Evolutionary conservation across 495 filamentous ascomycete species (phyloP), one percentile per base, ranked within the genome.

Genomic region (Lasiosphaeriaceae sp.): DNA sequence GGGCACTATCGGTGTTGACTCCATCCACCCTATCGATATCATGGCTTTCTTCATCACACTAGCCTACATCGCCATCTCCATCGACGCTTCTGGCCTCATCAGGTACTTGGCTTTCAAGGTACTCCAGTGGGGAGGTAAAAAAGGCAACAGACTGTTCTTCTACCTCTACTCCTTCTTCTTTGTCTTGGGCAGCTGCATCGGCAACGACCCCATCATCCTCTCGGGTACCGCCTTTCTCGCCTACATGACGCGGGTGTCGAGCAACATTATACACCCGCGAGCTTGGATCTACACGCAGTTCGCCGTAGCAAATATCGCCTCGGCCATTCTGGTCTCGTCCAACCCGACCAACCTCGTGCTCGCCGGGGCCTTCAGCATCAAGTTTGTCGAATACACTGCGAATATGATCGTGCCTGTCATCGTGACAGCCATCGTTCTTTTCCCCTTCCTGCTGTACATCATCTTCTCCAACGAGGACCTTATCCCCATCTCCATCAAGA

Each of bases 261-360:
- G 79, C 72, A 87, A 87, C 63, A 88, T 88, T 60, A 67, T 77
- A 5, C 79, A 86, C 51, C 84, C 84, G 2, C 69, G 82, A 54
- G 85, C 85, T 0, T 88, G 85, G 85, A 86, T 88, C 31, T 79
- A 80, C 58, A 78, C 79, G n/a, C 84, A 88, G 58, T 88, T 87
- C 56, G 80, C 84, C 11, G 66, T 86, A 1, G 84, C 85, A 26
- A 88, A 88, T 56, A 83, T 87, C 56, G 82, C 79, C 20, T 87
- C 85, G 2, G 83, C 84, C 11, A 85, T 87, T 52, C 73, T 88
- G 23, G 85, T 88, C 6, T 87, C 85, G 2, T 87, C 84, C 8
- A 88, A 88, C 54, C 85, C 85, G 2, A 88, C 85, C 9, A 88
- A 88, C 54, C 79, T 88, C 7, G 85, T 88, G n/a, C 77, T 88